A percentile compares a stretch with the other conserved stretches of the same genome.
Evolutionary conservation across 139 green algal genomes (phyloP).

Genomic region (Chlorella sp.): DNA sequence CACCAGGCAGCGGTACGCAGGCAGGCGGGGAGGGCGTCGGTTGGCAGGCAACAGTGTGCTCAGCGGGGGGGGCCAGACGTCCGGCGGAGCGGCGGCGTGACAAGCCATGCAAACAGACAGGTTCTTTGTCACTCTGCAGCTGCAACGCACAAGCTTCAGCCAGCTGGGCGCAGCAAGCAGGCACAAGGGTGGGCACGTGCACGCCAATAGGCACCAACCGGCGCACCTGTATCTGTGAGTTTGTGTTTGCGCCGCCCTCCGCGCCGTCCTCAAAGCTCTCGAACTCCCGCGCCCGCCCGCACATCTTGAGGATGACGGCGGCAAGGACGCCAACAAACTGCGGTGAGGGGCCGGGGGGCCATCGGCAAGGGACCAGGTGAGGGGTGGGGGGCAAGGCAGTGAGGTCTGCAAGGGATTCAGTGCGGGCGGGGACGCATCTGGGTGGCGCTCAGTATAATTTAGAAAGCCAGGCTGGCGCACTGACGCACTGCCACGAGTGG

Average conservation of each 20-base stretch:
- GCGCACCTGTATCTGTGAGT: constrained; percentile 15
- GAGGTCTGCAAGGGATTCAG: neutral
- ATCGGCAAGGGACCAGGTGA: neutral
- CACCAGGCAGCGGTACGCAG: neutral
- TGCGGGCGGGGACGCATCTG: neutral
- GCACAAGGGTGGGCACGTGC: too few species aligned
- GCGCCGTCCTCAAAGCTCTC: constrained; percentile 36
- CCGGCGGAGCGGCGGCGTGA: neutral
- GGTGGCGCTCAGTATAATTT: neutral
- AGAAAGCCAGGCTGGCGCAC: too few species aligned
- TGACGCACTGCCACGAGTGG: too few species aligned
- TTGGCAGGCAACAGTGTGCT: neutral
- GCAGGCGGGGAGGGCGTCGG: neutral
- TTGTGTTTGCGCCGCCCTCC: neutral
- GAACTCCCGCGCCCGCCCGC: constrained; percentile 16
- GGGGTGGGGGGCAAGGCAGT: too few species aligned
- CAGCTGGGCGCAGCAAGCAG: too few species aligned
- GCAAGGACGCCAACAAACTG: constrained; percentile 38
- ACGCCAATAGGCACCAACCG: too few species aligned
- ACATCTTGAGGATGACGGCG: constrained; percentile 24
- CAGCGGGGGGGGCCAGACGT: neutral
- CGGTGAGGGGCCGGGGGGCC: neutral
- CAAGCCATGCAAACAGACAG: neutral
- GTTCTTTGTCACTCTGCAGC: neutral
- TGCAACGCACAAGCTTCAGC: neutral